Evolutionary conservation across 306 rosid species (phyloP).

Genomic region (Comarum palustre): DNA sequence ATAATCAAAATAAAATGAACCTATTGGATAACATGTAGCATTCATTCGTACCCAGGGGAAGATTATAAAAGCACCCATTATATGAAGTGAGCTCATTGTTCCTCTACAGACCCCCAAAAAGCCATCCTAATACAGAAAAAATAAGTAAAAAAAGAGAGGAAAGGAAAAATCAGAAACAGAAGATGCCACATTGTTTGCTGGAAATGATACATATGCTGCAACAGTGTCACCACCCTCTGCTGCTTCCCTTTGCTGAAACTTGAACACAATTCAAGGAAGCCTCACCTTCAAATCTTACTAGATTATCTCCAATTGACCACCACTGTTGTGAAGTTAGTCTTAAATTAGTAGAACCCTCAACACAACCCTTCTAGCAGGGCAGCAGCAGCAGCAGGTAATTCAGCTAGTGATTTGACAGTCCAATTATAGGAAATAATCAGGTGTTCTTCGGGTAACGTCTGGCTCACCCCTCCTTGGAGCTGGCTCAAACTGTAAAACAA

Average conservation of each 20-base stretch:
- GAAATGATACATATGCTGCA: slow-evolving; percentile 44
- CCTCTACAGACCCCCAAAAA: slow-evolving; percentile 54
- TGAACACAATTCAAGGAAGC: slow-evolving; percentile 31
- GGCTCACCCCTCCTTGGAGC: slow-evolving; percentile 99
- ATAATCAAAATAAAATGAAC: not conserved
- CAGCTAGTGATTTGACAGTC: slow-evolving; percentile 31
- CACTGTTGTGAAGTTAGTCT: slow-evolving; percentile 14
- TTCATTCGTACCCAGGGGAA: slow-evolving; percentile 19
- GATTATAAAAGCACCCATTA: slow-evolving; percentile 38
- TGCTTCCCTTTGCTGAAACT: slow-evolving; percentile 39
- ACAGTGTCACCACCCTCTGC: slow-evolving; percentile 40
- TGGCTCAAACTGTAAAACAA: slow-evolving; percentile 75
- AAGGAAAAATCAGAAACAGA: slow-evolving; percentile 35
- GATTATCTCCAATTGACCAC: slow-evolving; percentile 26
- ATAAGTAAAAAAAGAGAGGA: slow-evolving; percentile 16
- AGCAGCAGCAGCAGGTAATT: slow-evolving; percentile 32
- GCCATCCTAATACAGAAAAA: slow-evolving; percentile 43
- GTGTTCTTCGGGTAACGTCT: slow-evolving; percentile 90
- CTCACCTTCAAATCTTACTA: slow-evolving; percentile 33
- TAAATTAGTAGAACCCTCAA: slow-evolving; percentile 27
- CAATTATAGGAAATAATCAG: slow-evolving; percentile 80
- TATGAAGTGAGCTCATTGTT: slow-evolving; percentile 36
- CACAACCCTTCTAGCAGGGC: slow-evolving; percentile 38
- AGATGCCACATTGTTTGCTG: slow-evolving; percentile 44
- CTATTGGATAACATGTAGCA: slow-evolving; percentile 2